Evolutionary conservation across 176 grass and related monocot species (phyloP), one percentile per base, ranked within the genome.

Genomic region (Elymus sibiricus): DNA sequence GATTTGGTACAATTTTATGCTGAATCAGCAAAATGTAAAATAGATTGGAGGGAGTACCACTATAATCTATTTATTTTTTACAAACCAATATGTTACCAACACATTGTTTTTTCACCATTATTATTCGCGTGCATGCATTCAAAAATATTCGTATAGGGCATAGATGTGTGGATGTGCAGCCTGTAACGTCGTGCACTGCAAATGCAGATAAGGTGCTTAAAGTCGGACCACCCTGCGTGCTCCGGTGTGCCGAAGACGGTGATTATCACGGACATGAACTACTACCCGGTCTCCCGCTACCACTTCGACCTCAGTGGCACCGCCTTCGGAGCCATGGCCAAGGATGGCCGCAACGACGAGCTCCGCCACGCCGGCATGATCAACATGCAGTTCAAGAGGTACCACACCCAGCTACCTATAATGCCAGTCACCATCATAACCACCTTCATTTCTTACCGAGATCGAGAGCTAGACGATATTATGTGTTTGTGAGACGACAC

Each of bases 281-380:
- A 56, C 53, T 21, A 56, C 19, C 53, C 53, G 2, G 53, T 56
- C 19, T 56, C 53, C 53, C 53, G 53, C 19, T 56, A 56, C 53
- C 53, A 56, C 53, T 56, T 56, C 7, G 53, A 56, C 53, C 53
- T 56, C 19, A 56, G 53, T 22, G 53, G 53, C 53, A 56, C 53
- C 19, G 53, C 53, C 53, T 56, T 56, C 19, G 53, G 53, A 56
- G 80, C 86, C 58, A 69, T 92, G 86, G 90, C 90, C 9, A 64
- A 40, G n/a, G 64, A 85, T 65, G 65, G 77, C 11, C 85, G 69
- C 44, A 84, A 71, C 42, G 90, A 92, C 47, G 83, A 82, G 79
- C 90, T 56, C 53, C 53, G 53, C 53, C 53, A 56, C 19, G 53
- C 53, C 7, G 53, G 53, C 53, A 56, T 56, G 0, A 56, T 56